phyloP scores from a whole-genome alignment of 2,329 filamentous ascomycete genomes.

The Colletotrichum gloeosporioides region DNA sequence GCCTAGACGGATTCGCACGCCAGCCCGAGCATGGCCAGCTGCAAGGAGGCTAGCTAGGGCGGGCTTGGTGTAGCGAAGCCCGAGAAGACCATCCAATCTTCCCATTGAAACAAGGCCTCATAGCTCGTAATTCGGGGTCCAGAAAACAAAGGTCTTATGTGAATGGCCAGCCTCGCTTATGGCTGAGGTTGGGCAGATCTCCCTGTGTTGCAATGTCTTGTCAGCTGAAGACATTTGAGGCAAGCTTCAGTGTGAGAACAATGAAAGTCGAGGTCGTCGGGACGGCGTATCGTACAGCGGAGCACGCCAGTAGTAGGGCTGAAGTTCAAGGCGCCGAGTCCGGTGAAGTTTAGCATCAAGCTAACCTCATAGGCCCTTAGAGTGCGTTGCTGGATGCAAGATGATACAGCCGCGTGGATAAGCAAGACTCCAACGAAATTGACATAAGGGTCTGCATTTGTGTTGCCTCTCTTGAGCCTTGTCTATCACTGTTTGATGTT shows the following conservation, averaged over 20 bases:
- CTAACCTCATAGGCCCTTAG: not conserved
- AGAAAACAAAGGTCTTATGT: not conserved
- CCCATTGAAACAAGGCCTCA: not conserved
- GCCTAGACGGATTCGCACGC: not conserved
- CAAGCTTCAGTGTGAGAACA: not conserved
- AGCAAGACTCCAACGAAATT: not conserved
- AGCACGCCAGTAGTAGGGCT: not conserved
- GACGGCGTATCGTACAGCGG: not conserved
- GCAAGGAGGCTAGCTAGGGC: constrained; percentile 4
- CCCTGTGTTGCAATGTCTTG: not conserved
- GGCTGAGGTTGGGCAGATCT: not conserved
- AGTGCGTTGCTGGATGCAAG: not conserved
- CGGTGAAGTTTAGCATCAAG: not conserved
- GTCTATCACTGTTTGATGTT: not conserved
- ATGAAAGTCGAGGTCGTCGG: not conserved
- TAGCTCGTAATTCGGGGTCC: not conserved
- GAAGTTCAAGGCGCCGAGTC: not conserved
- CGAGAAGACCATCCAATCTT: not conserved
- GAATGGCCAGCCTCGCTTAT: not conserved
- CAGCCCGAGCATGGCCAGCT: not conserved
- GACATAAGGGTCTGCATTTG: not conserved
- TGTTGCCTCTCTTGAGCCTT: not conserved
- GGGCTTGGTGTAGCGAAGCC: not conserved
- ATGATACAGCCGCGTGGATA: not conserved
- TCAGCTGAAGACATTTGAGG: not conserved